Percentiles rank a stretch among this genome's conserved stretches.
Evolutionary conservation across 345 rosid genomes (phyloP).

Genomic region (Salix exigua): DNA sequence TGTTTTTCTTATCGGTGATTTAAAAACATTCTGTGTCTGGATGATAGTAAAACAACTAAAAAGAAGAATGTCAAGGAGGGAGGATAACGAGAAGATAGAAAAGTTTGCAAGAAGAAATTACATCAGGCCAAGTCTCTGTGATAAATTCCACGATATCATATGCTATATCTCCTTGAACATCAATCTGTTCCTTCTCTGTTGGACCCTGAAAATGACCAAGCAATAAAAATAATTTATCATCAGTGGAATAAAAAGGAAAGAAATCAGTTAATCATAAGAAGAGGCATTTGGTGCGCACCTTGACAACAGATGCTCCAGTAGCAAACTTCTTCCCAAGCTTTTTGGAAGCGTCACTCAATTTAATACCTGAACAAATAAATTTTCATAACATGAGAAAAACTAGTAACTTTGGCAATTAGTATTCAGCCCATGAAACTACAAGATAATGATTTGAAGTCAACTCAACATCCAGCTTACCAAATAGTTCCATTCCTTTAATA

Average conservation of each 20-base stretch:
- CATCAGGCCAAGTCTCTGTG: conserved; percentile 86
- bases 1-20: background rate
- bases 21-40: background rate
- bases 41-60: background rate
- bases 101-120: conserved; percentile 26
- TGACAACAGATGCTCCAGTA: conserved; percentile 95
- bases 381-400: background rate
- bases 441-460: conserved; percentile 7
- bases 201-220: conserved; percentile 60
- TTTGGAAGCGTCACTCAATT: conserved; percentile 90
- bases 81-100: background rate
- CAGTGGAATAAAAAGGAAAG: background rate
- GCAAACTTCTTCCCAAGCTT: conserved; percentile 97
- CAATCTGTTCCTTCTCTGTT: conserved; percentile 95
- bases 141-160: conserved; percentile 80
- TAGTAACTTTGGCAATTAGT: background rate
- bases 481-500: conserved; percentile 86
- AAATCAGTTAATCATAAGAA: background rate
- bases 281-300: conserved; percentile 45
- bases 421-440: background rate
- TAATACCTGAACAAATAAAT: conserved; percentile 53
- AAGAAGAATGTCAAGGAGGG: background rate
- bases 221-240: background rate
- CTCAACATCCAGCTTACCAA: conserved; percentile 52
- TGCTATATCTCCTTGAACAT: conserved; percentile 95